phyloP scores from a whole-genome alignment of 352 stramenopile genomes.

The Phytophthora sansomeana region DNA sequence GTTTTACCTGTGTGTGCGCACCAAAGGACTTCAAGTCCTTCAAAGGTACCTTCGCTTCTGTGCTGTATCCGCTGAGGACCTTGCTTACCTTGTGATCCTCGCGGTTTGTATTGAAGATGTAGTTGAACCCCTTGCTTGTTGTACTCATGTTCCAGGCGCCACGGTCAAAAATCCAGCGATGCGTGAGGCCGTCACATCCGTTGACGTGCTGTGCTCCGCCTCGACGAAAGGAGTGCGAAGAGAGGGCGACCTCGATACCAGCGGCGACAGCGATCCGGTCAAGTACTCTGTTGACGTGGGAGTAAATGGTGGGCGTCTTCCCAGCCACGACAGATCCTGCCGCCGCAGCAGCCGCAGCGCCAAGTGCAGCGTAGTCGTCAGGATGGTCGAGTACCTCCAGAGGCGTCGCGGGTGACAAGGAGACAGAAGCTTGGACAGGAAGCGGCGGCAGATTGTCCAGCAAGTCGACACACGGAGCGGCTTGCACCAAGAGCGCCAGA shows the following conservation, averaged over 20 bases:
- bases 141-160: constrained; percentile 26
- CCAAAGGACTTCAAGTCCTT: not conserved
- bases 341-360: no score
- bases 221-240: constrained; percentile 36
- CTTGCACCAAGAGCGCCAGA: constrained; percentile 20
- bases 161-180: constrained; percentile 21
- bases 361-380: not conserved
- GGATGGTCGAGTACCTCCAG: constrained; percentile 6
- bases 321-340: not conserved
- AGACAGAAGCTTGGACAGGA: not conserved
- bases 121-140: constrained; percentile 30
- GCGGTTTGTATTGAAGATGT: constrained; percentile 19
- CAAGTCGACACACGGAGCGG: not conserved
- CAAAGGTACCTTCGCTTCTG: not conserved
- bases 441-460: constrained; percentile 8
- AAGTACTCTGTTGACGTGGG: constrained; percentile 32
- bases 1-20: not conserved
- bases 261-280: not conserved
- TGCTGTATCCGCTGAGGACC: not conserved
- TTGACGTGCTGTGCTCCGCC: constrained; percentile 18
- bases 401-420: not conserved
- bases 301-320: constrained; percentile 15
- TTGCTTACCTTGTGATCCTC: constrained; percentile 11
- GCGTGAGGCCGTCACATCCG: constrained; percentile 5
- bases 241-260: constrained; percentile 14